Percentiles rank a stretch among this genome's conserved stretches.
Conservation (phyloP, 1,139 yeast species). For the Hemisphaericaspora xylanilytica region DNA sequence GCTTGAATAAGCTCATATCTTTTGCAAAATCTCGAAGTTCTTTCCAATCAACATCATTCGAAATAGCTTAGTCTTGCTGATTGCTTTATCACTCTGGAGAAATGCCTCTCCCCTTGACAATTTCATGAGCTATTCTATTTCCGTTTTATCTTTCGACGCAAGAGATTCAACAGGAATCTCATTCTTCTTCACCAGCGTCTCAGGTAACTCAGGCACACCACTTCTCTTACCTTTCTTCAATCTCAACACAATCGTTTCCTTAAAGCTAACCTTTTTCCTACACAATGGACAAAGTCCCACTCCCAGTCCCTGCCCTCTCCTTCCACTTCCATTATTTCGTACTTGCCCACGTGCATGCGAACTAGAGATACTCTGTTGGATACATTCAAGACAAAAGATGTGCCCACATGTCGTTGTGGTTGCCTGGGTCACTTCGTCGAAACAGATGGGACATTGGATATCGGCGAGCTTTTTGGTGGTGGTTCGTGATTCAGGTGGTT, state of each 20-base stretch:
- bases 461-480: constrained; percentile 35
- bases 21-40: no score
- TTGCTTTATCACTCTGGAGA: no score
- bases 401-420: constrained; percentile 48
- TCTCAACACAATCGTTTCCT: constrained; percentile 38
- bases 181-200: background rate
- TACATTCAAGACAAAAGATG: constrained; percentile 45
- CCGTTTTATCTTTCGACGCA: background rate
- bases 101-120: no score
- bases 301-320: constrained; percentile 21
- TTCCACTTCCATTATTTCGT: constrained; percentile 17
- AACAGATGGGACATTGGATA: constrained; percentile 47
- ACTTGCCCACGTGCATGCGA: constrained; percentile 46
- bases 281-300: constrained; percentile 48
- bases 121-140: background rate
- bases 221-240: constrained; percentile 23
- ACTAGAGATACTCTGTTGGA: constrained; percentile 41
- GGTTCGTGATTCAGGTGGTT: constrained; percentile 14
- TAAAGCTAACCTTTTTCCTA: constrained; percentile 39
- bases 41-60: no score
- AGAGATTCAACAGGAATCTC: constrained; percentile 2
- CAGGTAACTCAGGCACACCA: constrained; percentile 16
- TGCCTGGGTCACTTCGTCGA: constrained; percentile 40
- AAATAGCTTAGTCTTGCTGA: background rate
- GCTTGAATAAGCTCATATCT: no score